Conservation (phyloP, 2,329 filamentous ascomycete species). For the Grosmannia clavigera region DNA sequence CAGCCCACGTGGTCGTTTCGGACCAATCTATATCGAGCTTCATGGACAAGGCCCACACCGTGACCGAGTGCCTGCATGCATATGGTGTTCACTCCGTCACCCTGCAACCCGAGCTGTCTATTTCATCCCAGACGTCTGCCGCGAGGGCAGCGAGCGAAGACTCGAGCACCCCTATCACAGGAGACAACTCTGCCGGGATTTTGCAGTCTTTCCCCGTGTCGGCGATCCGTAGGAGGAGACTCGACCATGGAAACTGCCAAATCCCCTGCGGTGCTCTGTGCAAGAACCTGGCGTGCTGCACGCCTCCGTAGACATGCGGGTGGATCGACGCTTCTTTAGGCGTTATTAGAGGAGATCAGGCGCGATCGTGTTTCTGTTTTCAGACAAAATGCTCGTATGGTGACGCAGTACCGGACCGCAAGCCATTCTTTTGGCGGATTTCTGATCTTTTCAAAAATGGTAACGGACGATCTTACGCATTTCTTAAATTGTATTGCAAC, state of each 20-base stretch:
- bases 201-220: slow-evolving; percentile 6
- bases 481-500: background rate
- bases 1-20: slow-evolving; percentile 54
- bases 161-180: background rate
- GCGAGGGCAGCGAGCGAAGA: background rate
- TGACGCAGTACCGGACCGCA: background rate
- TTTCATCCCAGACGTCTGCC: background rate
- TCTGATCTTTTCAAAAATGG: background rate
- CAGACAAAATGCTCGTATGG: background rate
- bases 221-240: slow-evolving; percentile 14
- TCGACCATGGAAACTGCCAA: slow-evolving; percentile 30
- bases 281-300: slow-evolving; percentile 39
- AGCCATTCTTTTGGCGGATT: background rate
- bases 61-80: slow-evolving; percentile 57
- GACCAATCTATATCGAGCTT: slow-evolving; percentile 45
- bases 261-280: slow-evolving; percentile 39
- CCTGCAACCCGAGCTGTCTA: slow-evolving; percentile 48
- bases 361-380: background rate
- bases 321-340: background rate
- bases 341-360: background rate
- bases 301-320: slow-evolving; percentile 4
- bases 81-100: slow-evolving; percentile 64
- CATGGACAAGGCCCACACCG: slow-evolving; percentile 44
- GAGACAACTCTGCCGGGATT: background rate
- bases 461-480: background rate